Base-by-base conservation (phyloP, 805 yeast genomes). In the Pichia manshurica region DNA sequence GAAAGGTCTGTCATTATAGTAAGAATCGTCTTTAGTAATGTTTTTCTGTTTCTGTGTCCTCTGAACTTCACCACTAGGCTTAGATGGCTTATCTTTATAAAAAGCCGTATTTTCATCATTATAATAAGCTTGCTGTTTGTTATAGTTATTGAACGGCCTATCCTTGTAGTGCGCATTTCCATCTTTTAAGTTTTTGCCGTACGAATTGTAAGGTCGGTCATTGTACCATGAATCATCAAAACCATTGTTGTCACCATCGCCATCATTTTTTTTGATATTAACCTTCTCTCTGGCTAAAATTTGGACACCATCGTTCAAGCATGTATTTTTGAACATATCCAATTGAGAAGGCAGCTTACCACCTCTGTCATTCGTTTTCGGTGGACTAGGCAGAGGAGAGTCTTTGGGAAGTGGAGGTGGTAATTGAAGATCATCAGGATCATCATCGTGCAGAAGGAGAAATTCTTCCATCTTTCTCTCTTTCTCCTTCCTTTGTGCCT, bases 381-480 rank as follows among this genome's bases (percentile, higher is more conserved):
- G 3, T 25, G 7, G 29, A 25, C 10, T 10, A 8, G 10, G 10
- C 10, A 10, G 7, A 25, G 29, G 10, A 25, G 42, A 44, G 12
- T 35, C 34, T n/a, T 35, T 48, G 17, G 37, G 25, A 12, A 39
- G 29, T 17, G 44, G 31, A 2, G 39, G 37, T 17, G 50, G 44
- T 22, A 43, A 32, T 19, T 42, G 25, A 23, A 31, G 25, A 25
- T 48, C 47, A 32, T 48, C 50, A 5, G 21, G 16, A 38, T 47
- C 45, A 15, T 39, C 45, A 28, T 44, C 49, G 17, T 29, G 17
- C 7, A 41, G 12, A 15, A 13, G 20, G 23, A 12, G 8, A 47
- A 41, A 41, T 10, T 40, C 15, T 31, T 52, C 51, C 12, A 35
- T 37, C 21, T 36, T 29, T 17, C 20, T 37, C 9, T 40, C 31